Evolutionary conservation across 768 basidiomycete genomes (phyloP).

Genomic region (Suillus occidentalis): DNA sequence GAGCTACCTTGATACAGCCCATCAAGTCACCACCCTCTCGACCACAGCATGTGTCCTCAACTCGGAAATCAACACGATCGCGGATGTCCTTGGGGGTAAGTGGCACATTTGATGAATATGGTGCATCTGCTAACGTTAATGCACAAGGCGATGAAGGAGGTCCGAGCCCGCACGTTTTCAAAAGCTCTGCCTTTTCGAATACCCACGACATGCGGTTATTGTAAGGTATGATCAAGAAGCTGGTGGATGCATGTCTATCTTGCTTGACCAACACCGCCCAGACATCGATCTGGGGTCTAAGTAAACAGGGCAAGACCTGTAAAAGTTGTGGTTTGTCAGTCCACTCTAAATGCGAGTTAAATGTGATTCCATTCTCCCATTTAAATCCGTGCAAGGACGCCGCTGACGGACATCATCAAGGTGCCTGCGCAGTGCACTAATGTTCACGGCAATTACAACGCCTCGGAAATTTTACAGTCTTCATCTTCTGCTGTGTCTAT

Average conservation of each 20-base stretch:
- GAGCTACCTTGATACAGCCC: slow-evolving; percentile 63
- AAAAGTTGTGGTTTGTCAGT: slow-evolving; percentile 75
- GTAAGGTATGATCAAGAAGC: slow-evolving; percentile 53
- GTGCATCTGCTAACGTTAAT: slow-evolving; percentile 8
- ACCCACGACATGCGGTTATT: slow-evolving; percentile 79
- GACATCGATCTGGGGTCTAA: slow-evolving; percentile 86
- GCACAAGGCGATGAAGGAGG: slow-evolving; percentile 71
- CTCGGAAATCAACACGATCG: slow-evolving; percentile 65
- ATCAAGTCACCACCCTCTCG: slow-evolving; percentile 54
- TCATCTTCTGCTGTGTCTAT: slow-evolving; percentile 35
- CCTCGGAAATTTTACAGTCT: slow-evolving; percentile 24
- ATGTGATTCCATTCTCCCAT: slow-evolving; percentile 44
- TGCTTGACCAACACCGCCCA: slow-evolving; percentile 26
- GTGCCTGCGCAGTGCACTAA: slow-evolving; percentile 69
- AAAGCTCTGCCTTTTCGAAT: slow-evolving; percentile 86
- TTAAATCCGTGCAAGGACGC: neutral
- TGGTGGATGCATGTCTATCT: slow-evolving; percentile 7
- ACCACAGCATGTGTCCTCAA: slow-evolving; percentile 58
- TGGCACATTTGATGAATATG: slow-evolving; percentile 15
- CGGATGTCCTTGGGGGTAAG: slow-evolving; percentile 63
- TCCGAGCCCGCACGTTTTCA: slow-evolving; percentile 74
- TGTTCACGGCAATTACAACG: slow-evolving; percentile 26
- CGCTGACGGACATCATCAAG: slow-evolving; percentile 40
- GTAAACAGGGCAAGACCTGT: slow-evolving; percentile 86
- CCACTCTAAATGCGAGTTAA: slow-evolving; percentile 83